Evolutionary conservation across 176 grass and related monocot genomes (phyloP), one percentile per base, ranked within the genome.

Genomic region (Leersia perrieri): DNA sequence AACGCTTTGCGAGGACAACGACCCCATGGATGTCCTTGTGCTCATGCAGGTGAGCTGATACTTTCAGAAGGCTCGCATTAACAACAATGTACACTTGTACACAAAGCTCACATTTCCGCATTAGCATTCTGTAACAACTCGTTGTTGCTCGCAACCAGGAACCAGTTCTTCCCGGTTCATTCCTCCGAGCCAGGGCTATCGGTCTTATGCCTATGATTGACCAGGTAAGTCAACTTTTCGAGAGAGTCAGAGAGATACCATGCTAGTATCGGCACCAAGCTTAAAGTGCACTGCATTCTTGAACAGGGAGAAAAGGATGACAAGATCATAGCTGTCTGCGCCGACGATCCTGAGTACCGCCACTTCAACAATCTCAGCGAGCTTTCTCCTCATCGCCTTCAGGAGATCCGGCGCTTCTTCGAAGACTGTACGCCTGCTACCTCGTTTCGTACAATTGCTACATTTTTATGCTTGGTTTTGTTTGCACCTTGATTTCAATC

Each of bases 261-360:
- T 22, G 15, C 9, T 12, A 64, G 29, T 64, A 31, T 64, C 2
- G 40, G 63, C 30, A 35, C 7, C n/a, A 34, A 68, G 13, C 76
- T 53, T 36, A 79, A 22, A 36, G 5, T 35, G 9, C 34, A 9
- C 42, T 25, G 57, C 62, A 33, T n/a, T 61, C 47, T 29, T 22
- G 47, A 28, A 39, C 67, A 97, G 92, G 95, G 95, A 0, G 92
- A 97, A 80, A 94, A 94, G 33, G 95, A 97, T 60, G 92, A 97
- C 75, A 97, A 97, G 80, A 94, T 97, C 82, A 97, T 97, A 40
- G 92, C 95, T 2, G 92, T 94, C 51, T 97, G 95, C 74, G 90
- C 85, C n/a, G 94, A 97, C 30, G 95, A 97, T 70, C 94, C 91
- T 3, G 94, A 97, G 78, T 97, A 86, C 75, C 94, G 85, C 80